Evolutionary conservation across 768 basidiomycete species (phyloP), one percentile per base, ranked within the genome.

Genomic region (Boletus rex-veris): DNA sequence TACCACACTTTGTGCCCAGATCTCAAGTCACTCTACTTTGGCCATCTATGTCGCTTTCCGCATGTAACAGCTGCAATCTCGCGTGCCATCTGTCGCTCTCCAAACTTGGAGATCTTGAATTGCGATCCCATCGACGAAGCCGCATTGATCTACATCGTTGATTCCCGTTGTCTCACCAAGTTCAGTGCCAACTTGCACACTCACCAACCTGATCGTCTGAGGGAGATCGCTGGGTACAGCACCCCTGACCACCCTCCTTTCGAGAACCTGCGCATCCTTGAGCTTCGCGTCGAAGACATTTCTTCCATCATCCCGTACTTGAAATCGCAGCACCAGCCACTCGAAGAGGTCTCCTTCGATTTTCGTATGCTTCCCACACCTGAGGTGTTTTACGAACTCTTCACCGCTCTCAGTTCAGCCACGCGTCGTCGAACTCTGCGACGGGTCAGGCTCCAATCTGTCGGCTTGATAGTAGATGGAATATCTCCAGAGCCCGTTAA

Each of bases 11-110:
- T 58, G 7, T 58, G 50, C 26, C 55, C 50, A 37, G 44, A 41
- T n/a, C 48, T 59, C 33, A 45, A 44, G 37, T 59, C 57, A 28
- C 28, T 58, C 44, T 7, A 35, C 16, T 48, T 57, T 0, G 15
- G 10, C 30, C 45, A 57, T 30, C 3, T 21, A 2, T 5, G 14
- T 53, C 31, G 15, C 18, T 45, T 26, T 39, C 41, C 35, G 8
- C 33, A 35, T 26, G 19, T 44, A 30, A 52, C 31, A 31, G 11
- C 33, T 16, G 37, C 46, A 26, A 40, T 52, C 16, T 58, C 50
- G 15, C 57, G 18, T 10, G 51, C 52, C n/a, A 35, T 59, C 44
- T 44, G 26, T 18, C 52, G 31, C 18, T 42, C 35, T 26, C 44
- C 35, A 3, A 14, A 41, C 51, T 12, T 59, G 35, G 47, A 58